Evolutionary conservation across 345 rosid species (phyloP), one percentile per base, ranked within the genome.

Genomic region (Bretschneidera sinensis): DNA sequence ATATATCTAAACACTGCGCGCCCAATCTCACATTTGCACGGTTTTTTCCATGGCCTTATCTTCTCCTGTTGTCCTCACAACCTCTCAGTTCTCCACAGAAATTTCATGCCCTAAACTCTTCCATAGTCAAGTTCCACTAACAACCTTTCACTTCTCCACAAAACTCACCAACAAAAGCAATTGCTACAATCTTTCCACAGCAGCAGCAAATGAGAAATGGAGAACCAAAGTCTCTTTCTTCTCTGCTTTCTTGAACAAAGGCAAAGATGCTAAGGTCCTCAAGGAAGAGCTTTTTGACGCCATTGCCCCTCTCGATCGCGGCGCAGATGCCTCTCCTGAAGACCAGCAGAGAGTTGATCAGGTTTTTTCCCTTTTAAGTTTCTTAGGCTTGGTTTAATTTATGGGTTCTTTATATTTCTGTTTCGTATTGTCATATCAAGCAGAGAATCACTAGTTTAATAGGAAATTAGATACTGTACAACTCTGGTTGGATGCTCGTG

Each of bases 271-370:
- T 23, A 74, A 79, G 66, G 71, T 66, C 55, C 83, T 87, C 18
- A 89, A 92, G 50, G 85, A 85, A 61, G 81, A 89, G 53, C 91
- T 87, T 43, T 84, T 89, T 9, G 83, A 85, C 13, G 89, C 89
- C 60, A 87, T 92, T 63, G 79, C 67, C 13, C 78, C 88, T 15
- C 88, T 92, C 31, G 81, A 89, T 35, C 85, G 95, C 51, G 96
- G 98, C 11, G 95, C 96, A 21, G 83, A 68, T 0, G 96, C 96
- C 17, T 65, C 89, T 15, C 85, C 78, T 23, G 96, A 92, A 58
- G 98, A 87, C 48, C 98, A 79, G 73, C 80, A 79, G 70, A 68
- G 59, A 21, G 80, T 92, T 35, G 94, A 89, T 72, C 80, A 83
- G 88, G 97, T 87, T 28, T 48, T 48, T 34, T 61, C 55, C 14